These are phyloP conservation scores for Neurospora cerealis DNA, from an alignment of 495 filamentous ascomycete genomes.

Conservation along the genomic window DNA sequence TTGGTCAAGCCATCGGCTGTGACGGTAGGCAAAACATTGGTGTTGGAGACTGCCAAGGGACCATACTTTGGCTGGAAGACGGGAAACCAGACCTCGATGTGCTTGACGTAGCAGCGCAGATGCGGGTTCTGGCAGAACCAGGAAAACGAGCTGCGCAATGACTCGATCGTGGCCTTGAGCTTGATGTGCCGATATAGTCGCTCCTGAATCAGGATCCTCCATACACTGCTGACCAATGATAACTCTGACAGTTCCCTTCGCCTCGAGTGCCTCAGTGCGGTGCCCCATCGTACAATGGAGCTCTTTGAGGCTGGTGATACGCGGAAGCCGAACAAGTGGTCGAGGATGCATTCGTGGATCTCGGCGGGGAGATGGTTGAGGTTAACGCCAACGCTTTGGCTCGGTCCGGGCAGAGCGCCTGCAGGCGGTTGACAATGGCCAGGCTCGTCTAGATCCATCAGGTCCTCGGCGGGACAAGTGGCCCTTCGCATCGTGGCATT, in stretches of 20 bases:
- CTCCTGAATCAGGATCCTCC: constrained; percentile 56
- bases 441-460: constrained; percentile 15
- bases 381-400: constrained; percentile 27
- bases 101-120: constrained; percentile 52
- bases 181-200: constrained; percentile 65
- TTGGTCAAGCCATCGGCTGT: constrained; percentile 39
- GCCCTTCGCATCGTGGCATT: constrained; percentile 30
- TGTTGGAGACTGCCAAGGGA: constrained; percentile 28
- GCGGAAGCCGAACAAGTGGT: constrained; percentile 57
- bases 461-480: constrained; percentile 24
- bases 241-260: constrained; percentile 55
- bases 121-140: constrained; percentile 52
- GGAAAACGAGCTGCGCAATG: constrained; percentile 39
- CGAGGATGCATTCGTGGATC: constrained; percentile 61
- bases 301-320: constrained; percentile 46
- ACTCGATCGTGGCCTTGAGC: constrained; percentile 56
- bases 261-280: constrained; percentile 54
- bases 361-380: constrained; percentile 54
- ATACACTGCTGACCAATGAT: constrained; percentile 50
- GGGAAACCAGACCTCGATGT: constrained; percentile 66
- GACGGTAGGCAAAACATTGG: constrained; percentile 34
- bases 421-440: constrained; percentile 3
- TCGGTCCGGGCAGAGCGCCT: constrained; percentile 15
- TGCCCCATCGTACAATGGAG: constrained; percentile 49
- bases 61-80: constrained; percentile 50